Conservation (phyloP, 768 basidiomycete genomes). For the Russula sp. region DNA sequence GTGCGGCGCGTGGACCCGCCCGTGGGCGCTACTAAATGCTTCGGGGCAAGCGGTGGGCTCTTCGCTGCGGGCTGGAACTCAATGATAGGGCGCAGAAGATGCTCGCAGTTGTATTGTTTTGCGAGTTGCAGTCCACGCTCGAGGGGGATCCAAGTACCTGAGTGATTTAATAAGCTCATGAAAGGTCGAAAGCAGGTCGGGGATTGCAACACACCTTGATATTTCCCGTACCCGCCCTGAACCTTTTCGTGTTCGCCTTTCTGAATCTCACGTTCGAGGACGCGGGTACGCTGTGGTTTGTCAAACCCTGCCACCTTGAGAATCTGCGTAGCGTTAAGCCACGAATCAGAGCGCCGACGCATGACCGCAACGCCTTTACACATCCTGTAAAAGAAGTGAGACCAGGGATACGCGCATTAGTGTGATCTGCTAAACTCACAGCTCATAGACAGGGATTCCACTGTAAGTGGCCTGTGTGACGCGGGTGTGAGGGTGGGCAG, state of each 20-base stretch:
- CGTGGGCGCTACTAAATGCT: conserved; percentile 82
- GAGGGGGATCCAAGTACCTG: conserved; percentile 98
- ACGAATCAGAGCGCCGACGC: conserved; percentile 92
- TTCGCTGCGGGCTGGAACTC: conserved; percentile 88
- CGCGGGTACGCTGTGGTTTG: conserved; percentile 96
- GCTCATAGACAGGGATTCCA: conserved; percentile 90
- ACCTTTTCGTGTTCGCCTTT: conserved; percentile 99
- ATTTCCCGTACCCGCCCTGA: conserved; percentile 98
- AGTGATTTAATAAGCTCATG: neutral
- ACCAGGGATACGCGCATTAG: conserved; percentile 38
- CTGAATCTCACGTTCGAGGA: conserved; percentile 96
- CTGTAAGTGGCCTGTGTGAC: conserved; percentile 78
- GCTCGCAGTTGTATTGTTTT: conserved; percentile 90
- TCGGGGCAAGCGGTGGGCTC: conserved; percentile 93
- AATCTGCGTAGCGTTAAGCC: conserved; percentile 99
- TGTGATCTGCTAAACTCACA: conserved; percentile 51
- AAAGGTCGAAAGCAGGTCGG: neutral
- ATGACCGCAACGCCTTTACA: conserved; percentile 96
- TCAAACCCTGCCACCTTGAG: conserved; percentile 99
- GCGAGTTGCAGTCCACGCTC: conserved; percentile 83
- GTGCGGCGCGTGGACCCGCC: conserved; percentile 40
- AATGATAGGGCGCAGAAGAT: conserved; percentile 84
- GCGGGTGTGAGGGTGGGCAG: conserved; percentile 17
- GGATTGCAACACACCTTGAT: conserved; percentile 72
- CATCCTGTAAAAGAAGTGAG: conserved; percentile 62